Evolutionary conservation across 805 yeast genomes (phyloP), one percentile per base, ranked within the genome.

Genomic region (Candida oleophila): DNA sequence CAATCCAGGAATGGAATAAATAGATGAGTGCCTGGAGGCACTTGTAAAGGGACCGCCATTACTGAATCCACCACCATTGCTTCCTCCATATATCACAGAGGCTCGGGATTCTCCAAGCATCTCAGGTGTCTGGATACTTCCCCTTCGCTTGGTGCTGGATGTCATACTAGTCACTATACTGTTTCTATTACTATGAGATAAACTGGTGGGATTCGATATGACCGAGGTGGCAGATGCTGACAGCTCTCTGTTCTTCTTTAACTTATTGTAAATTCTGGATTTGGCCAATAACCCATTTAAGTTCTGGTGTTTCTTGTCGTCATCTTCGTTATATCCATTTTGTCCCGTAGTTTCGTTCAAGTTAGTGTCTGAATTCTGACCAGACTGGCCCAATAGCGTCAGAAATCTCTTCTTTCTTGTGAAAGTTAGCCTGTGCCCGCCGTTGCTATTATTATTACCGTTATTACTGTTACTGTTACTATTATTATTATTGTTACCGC

Each of bases 171-270:
- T 55, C 32, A 55, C 51, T 3, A 57, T 49, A 22, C 67, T 58
- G 32, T 56, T 57, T 39, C 66, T 49, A 46, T 51, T 57, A 38
- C 64, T 53, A 38, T 55, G 51, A 22, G 46, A 21, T 20, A 49
- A 14, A 36, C 43, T 55, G 3, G 58, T 50, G 15, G 50, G 51
- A 9, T 49, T 44, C 21, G 65, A 59, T 12, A 48, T 38, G 22
- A 47, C 54, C 2, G 69, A 64, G 22, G 48, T 55, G 40, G 57
- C 42, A 2, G 69, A 64, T n/a, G 62, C 47, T 7, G 62, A 51
- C 62, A 66, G 69, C 38, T 70, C 74, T 3, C 75, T 55, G 44
- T 66, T 60, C 44, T 66, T 69, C 48, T 62, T 69, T 20, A 71
- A 53, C 45, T 64, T 63, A 48, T 64, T 65, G 49, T 71, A 71